Evolutionary conservation across 441 rosid genomes (phyloP).

Genomic region (Pelargonium fulgidum): DNA sequence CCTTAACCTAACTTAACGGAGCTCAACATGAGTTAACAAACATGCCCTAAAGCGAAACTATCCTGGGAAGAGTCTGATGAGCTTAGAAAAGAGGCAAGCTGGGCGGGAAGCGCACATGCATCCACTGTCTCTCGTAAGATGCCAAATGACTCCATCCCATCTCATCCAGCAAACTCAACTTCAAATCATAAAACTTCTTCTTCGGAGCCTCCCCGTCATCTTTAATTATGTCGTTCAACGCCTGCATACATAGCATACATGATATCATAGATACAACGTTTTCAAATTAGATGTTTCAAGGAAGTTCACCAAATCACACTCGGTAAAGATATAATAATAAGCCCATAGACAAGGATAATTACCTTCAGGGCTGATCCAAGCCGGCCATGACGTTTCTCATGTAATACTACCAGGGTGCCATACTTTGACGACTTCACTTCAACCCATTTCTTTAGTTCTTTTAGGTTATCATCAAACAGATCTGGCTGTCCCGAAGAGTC

Average conservation of each 20-base stretch:
- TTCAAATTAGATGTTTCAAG: too few species aligned
- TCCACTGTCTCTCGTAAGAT: constrained; percentile 74
- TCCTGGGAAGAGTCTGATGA: too few species aligned
- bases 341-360: too few species aligned
- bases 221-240: too few species aligned
- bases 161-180: constrained; percentile 67
- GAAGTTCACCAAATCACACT: too few species aligned
- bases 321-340: too few species aligned
- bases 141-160: constrained; percentile 74
- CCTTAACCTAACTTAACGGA: too few species aligned
- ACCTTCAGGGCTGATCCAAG: constrained; percentile 93
- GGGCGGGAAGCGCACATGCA: constrained; percentile 81
- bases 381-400: constrained; percentile 63
- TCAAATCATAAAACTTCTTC: constrained; percentile 72
- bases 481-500: constrained; percentile 39
- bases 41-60: too few species aligned
- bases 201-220: constrained; percentile 66
- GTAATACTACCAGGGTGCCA: constrained; percentile 58
- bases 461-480: constrained; percentile 67
- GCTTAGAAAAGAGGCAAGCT: constrained; percentile 68
- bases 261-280: too few species aligned
- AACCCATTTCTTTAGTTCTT: constrained; percentile 82
- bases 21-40: too few species aligned
- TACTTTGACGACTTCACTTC: constrained; percentile 73
- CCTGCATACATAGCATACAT: too few species aligned